Conservation (phyloP, 2,329 filamentous ascomycete genomes). For the Aureobasidium sp. region DNA sequence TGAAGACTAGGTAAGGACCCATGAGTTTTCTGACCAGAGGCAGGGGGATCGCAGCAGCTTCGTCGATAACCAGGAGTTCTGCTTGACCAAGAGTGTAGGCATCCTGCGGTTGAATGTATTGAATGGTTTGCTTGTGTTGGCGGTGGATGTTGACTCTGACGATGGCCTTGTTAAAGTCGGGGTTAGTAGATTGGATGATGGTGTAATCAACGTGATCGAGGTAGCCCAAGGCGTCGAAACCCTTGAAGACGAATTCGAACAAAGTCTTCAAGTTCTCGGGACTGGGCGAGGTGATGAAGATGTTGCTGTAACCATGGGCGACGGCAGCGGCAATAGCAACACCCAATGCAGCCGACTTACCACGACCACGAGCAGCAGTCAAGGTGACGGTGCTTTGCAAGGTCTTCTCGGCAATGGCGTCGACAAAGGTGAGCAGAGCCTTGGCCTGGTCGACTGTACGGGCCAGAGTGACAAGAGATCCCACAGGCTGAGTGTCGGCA, state of each 20-base stretch:
- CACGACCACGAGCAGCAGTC: conserved; percentile 87
- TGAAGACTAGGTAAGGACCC: conserved; percentile 95
- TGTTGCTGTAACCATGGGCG: conserved; percentile 96
- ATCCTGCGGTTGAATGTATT: conserved; percentile 96
- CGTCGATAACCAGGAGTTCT: conserved; percentile 91
- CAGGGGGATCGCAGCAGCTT: conserved; percentile 91
- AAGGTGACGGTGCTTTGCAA: conserved; percentile 86
- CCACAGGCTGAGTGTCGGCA: conserved; percentile 77
- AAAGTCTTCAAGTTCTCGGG: conserved; percentile 98
- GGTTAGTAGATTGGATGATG: conserved; percentile 96
- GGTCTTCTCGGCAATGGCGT: conserved; percentile 94
- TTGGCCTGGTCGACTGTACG: conserved; percentile 94
- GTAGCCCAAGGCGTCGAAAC: conserved; percentile 90
- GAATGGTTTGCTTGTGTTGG: conserved; percentile 93
- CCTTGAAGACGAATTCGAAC: conserved; percentile 98
- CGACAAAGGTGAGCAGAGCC: conserved; percentile 91
- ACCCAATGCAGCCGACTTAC: conserved; percentile 93
- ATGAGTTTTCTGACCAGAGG: conserved; percentile 89
- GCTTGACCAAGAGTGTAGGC: conserved; percentile 91
- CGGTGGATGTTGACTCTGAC: conserved; percentile 93
- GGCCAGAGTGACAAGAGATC: conserved; percentile 74
- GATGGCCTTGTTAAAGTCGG: conserved; percentile 98
- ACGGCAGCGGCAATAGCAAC: conserved; percentile 90
- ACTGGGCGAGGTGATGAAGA: conserved; percentile 96
- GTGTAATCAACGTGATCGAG: conserved; percentile 95